phyloP scores from a whole-genome alignment of 2,329 filamentous ascomycete species.

The Ophiostoma populinum region DNA sequence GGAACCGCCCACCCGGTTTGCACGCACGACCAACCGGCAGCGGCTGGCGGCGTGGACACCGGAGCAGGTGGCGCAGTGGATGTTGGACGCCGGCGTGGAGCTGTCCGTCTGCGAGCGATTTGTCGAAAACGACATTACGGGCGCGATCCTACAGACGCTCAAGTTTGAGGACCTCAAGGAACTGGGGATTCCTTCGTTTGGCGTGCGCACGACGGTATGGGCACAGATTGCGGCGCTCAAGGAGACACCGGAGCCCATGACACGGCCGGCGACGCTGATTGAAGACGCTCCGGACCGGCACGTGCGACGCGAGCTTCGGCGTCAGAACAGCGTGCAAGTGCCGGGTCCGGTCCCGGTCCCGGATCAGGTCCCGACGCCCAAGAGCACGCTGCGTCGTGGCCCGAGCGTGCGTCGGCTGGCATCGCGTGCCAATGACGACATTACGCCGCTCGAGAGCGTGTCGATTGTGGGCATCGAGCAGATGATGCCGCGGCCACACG shows the following conservation, averaged over 20 bases:
- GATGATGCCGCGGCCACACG: constrained; percentile 66
- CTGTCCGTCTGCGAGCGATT: constrained; percentile 65
- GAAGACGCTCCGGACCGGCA: constrained; percentile 39
- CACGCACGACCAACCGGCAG: no score
- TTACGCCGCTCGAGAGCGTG: constrained; percentile 66
- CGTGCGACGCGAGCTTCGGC: constrained; percentile 25
- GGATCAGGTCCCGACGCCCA: constrained; percentile 6
- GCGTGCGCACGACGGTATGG: constrained; percentile 65
- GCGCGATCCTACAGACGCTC: constrained; percentile 71
- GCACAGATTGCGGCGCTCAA: constrained; percentile 57
- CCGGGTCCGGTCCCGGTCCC: no score
- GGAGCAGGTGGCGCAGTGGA: constrained; percentile 67
- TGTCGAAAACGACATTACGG: constrained; percentile 80
- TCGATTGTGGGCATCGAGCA: constrained; percentile 90
- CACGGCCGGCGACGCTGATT: constrained; percentile 40
- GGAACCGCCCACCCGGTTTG: constrained; percentile 19
- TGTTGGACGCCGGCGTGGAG: constrained; percentile 72
- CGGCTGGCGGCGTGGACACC: constrained; percentile 53
- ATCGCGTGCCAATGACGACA: constrained; percentile 37
- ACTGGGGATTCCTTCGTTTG: constrained; percentile 65
- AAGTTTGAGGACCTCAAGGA: constrained; percentile 80
- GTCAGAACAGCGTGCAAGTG: constrained; percentile 12
- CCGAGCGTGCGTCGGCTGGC: constrained; percentile 20
- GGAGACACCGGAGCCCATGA: constrained; percentile 31
- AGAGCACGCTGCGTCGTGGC: constrained; percentile 22